Evolutionary conservation across 2,329 filamentous ascomycete genomes (phyloP).

Genomic region (Celoporthe dispersa): DNA sequence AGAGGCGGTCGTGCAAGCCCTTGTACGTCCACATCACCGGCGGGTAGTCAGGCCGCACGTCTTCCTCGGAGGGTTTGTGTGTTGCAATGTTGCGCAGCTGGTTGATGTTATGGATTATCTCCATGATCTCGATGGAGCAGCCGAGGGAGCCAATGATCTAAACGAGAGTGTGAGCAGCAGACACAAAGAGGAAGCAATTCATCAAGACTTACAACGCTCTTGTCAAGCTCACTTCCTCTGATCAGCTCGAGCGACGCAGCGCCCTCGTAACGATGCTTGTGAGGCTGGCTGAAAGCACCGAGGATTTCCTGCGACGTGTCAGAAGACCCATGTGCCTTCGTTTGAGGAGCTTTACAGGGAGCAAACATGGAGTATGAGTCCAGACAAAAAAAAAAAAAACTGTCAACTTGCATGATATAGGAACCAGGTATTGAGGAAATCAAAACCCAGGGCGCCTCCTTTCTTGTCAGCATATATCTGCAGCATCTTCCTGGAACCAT

Average conservation of each 20-base stretch:
- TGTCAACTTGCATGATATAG: slow-evolving; percentile 43
- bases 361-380: background rate
- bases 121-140: slow-evolving; percentile 51
- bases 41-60: slow-evolving; percentile 10
- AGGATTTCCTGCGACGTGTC: slow-evolving; percentile 42
- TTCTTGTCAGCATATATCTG: slow-evolving; percentile 33
- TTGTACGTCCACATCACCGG: slow-evolving; percentile 37
- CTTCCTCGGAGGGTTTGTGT: background rate
- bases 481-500: slow-evolving; percentile 47
- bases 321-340: background rate
- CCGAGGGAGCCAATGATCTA: slow-evolving; percentile 53
- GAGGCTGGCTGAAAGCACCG: slow-evolving; percentile 47
- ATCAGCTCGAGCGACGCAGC: slow-evolving; percentile 38
- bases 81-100: slow-evolving; percentile 35
- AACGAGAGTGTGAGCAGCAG: slow-evolving; percentile 13
- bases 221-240: slow-evolving; percentile 38
- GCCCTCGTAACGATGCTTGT: slow-evolving; percentile 31
- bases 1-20: slow-evolving; percentile 35
- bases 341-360: no score
- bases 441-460: slow-evolving; percentile 37
- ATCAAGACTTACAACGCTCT: slow-evolving; percentile 36
- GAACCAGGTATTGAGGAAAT: slow-evolving; percentile 52
- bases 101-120: slow-evolving; percentile 49
- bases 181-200: background rate
- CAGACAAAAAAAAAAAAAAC: no score